Conservation (phyloP, 129 eudicot species). For the Daucus carota region DNA sequence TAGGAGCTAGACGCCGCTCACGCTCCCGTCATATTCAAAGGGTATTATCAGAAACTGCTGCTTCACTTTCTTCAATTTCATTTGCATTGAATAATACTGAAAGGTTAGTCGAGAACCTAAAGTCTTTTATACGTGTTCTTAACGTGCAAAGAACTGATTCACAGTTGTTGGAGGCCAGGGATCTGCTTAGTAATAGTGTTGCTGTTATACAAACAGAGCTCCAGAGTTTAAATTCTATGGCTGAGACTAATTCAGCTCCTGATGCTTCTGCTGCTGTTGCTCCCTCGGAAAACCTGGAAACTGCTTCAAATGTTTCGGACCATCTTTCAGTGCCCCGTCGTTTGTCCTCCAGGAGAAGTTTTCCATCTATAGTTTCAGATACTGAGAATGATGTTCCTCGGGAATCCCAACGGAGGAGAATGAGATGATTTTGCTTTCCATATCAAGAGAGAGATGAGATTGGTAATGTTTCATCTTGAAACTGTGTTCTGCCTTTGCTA, state of each 20-base stretch:
- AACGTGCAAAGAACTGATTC: conserved; percentile 30
- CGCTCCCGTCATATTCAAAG: conserved; percentile 53
- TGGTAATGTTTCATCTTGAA: conserved; percentile 9
- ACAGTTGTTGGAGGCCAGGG: conserved; percentile 23
- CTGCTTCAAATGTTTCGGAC: conserved; percentile 18
- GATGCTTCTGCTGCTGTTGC: conserved; percentile 34
- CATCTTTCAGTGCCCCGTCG: conserved; percentile 26
- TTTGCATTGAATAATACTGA: conserved; percentile 51
- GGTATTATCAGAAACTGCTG: conserved; percentile 61
- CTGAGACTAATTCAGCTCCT: conserved; percentile 25
- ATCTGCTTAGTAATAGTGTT: conserved; percentile 23
- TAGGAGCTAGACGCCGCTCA: conserved; percentile 17
- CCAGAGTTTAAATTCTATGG: conserved; percentile 22
- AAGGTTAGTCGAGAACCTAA: conserved; percentile 57
- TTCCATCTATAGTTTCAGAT: conserved; percentile 32
- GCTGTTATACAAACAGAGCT: conserved; percentile 30
- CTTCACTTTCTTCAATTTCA: conserved; percentile 64
- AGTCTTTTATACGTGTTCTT: conserved; percentile 37
- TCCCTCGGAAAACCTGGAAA: conserved; percentile 27
- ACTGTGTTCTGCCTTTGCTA: conserved; percentile 19
- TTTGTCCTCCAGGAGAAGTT: conserved; percentile 35
- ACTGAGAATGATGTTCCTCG: conserved; percentile 37
- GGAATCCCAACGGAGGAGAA: conserved; percentile 58
- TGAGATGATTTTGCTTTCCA: conserved; percentile 24
- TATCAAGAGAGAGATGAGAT: conserved; percentile 15